Percentiles rank a stretch among this genome's conserved stretches.
These are phyloP conservation scores for Marchantia paleacea DNA, from an alignment of 225 moss, liverwort and hornwort genomes.

Conservation along the genomic window DNA sequence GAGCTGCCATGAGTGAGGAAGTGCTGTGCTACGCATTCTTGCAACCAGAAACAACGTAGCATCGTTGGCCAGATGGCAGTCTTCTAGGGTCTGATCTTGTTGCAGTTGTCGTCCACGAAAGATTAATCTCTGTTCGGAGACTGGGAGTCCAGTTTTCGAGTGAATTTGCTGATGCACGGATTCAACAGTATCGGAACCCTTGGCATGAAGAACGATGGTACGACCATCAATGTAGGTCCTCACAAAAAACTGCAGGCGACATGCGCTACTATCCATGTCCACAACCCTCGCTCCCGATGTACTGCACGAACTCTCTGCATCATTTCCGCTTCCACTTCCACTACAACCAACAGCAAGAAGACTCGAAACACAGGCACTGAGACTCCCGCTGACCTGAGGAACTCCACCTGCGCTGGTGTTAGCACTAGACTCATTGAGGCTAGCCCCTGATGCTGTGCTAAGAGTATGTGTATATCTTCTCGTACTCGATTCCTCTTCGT, in stretches of 20 bases:
- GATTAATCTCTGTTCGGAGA: conserved; percentile 84
- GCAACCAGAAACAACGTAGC: conserved; percentile 85
- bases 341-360: conserved; percentile 33
- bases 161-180: conserved; percentile 89
- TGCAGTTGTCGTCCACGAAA: conserved; percentile 91
- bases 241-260: conserved; percentile 87
- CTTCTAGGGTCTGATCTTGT: conserved; percentile 84
- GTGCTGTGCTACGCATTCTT: conserved; percentile 95
- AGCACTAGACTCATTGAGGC: conserved; percentile 36
- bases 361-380: conserved; percentile 26
- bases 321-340: conserved; percentile 31
- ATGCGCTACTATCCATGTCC: conserved; percentile 45
- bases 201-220: conserved; percentile 75
- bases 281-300: conserved; percentile 28
- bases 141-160: conserved; percentile 80
- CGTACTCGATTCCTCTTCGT: conserved; percentile 54
- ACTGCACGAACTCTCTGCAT: conserved; percentile 37
- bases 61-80: conserved; percentile 69
- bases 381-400: conserved; percentile 9
- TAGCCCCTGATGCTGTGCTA: conserved; percentile 27
- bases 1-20: conserved; percentile 95
- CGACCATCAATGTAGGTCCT: conserved; percentile 64
- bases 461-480: conserved; percentile 39
- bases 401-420: conserved; percentile 38
- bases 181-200: conserved; percentile 75